Percentiles rank a stretch among this genome's conserved stretches.
phyloP scores from a whole-genome alignment of 1,284 basidiomycete genomes.

The Leccinum fuscescens region DNA sequence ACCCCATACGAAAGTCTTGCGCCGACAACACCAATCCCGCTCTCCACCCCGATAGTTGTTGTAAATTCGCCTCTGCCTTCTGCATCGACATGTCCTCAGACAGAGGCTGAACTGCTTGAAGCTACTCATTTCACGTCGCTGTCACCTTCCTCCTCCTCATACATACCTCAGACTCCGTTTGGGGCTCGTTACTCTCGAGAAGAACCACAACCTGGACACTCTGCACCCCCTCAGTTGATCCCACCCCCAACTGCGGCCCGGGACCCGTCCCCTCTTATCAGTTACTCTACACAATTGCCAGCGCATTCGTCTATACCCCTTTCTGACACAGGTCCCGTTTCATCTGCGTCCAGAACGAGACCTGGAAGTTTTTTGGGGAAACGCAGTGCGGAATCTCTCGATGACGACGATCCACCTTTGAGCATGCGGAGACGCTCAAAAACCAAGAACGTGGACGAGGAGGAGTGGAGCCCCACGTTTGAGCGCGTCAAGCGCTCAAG shows the following conservation, averaged over 20 bases:
- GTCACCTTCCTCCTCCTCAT: not conserved
- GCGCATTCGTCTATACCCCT: not conserved
- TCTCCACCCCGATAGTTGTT: not conserved
- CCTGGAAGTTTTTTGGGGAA: slow-evolving; percentile 10
- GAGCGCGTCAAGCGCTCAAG: slow-evolving; percentile 13
- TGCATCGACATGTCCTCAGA: not conserved
- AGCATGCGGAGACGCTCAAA: slow-evolving; percentile 13
- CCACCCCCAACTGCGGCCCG: slow-evolving; percentile 18
- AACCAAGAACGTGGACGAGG: slow-evolving; percentile 23
- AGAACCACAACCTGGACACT: not conserved
- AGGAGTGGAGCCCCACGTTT: slow-evolving; percentile 24
- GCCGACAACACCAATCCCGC: not conserved
- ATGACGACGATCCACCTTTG: not conserved
- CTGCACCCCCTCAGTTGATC: slow-evolving; percentile 16
- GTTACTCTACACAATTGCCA: slow-evolving; percentile 4
- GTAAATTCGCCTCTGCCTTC: not conserved
- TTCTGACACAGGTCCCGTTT: not conserved
- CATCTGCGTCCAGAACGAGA: not conserved
- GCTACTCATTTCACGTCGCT: not conserved
- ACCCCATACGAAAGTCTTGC: not conserved
- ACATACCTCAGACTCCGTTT: slow-evolving; percentile 2
- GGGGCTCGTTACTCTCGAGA: not conserved
- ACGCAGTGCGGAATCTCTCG: slow-evolving; percentile 8
- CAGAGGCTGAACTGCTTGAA: not conserved
- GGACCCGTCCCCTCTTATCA: not conserved